These are phyloP conservation scores for Scheffersomyces insectosa DNA, from an alignment of 1,139 yeast species.

Conservation along the genomic window DNA sequence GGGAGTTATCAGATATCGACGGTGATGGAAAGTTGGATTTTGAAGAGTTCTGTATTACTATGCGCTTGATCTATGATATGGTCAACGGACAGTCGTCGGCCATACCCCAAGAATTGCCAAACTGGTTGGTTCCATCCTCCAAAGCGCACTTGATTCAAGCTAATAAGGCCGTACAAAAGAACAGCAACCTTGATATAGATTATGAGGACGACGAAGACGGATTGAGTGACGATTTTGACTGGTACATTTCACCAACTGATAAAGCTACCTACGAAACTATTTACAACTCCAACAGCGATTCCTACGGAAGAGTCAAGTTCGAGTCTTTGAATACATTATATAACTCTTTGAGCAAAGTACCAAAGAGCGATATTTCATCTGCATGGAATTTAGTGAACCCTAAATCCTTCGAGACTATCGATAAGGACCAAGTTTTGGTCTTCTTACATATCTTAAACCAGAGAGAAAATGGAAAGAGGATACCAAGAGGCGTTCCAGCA, in stretches of 20 bases:
- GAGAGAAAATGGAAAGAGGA: slow-evolving; percentile 80
- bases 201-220: slow-evolving; percentile 55
- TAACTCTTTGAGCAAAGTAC: slow-evolving; percentile 67
- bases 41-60: slow-evolving; percentile 96
- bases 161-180: slow-evolving; percentile 55
- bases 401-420: slow-evolving; percentile 80
- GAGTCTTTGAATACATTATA: slow-evolving; percentile 71
- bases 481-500: slow-evolving; percentile 95
- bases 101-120: slow-evolving; percentile 76
- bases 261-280: slow-evolving; percentile 76
- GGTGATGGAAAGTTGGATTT: slow-evolving; percentile 89
- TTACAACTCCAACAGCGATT: slow-evolving; percentile 73
- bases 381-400: slow-evolving; percentile 98
- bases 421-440: slow-evolving; percentile 88
- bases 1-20: slow-evolving; percentile 95
- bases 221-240: slow-evolving; percentile 75
- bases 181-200: slow-evolving; percentile 25
- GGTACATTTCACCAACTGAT: slow-evolving; percentile 95
- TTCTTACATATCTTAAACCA: slow-evolving; percentile 89
- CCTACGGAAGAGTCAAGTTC: slow-evolving; percentile 79
- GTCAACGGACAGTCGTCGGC: slow-evolving; percentile 70
- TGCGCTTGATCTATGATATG: slow-evolving; percentile 89
- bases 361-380: slow-evolving; percentile 81
- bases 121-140: slow-evolving; percentile 89
- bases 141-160: slow-evolving; percentile 85